Conservation (phyloP, 306 rosid species). For the Trifolium fragiferum region DNA sequence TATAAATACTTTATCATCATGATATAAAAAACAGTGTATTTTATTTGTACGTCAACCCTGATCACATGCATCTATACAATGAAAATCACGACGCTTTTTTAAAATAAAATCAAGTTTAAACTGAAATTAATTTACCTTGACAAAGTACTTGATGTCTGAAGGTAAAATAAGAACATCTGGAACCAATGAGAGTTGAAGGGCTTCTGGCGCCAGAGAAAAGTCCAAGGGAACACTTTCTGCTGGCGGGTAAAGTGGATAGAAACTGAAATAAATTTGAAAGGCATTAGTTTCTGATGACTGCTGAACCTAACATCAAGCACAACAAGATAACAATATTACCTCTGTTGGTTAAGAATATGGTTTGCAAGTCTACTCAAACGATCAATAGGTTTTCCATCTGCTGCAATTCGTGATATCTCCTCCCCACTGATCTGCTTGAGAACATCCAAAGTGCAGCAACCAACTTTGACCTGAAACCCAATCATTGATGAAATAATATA, state of each 20-base stretch:
- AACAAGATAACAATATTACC: conserved; percentile 45
- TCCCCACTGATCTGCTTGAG: conserved; percentile 93
- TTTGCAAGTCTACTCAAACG: conserved; percentile 85
- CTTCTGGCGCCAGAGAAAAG: conserved; percentile 79
- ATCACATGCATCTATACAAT: neutral
- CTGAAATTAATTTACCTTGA: conserved; percentile 60
- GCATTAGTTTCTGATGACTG: conserved; percentile 22
- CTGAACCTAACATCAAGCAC: conserved; percentile 25
- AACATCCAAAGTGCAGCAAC: conserved; percentile 86
- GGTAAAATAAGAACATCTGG: conserved; percentile 91
- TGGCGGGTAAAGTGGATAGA: conserved; percentile 92
- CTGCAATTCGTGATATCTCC: conserved; percentile 79
- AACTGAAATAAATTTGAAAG: conserved; percentile 59
- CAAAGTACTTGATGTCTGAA: conserved; percentile 82
- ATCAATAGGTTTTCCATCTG: conserved; percentile 68
- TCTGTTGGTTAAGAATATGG: conserved; percentile 78
- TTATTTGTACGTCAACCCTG: neutral
- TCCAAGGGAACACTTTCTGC: conserved; percentile 89
- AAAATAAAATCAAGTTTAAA: neutral
- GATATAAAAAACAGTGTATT: neutral
- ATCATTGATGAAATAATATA: conserved; percentile 19
- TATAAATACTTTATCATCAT: neutral
- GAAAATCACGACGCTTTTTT: neutral
- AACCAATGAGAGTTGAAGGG: conserved; percentile 70
- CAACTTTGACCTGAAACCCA: conserved; percentile 80